Evolutionary conservation across 2,329 filamentous ascomycete genomes (phyloP), one percentile per base, ranked within the genome.

Genomic region (Aspergillus sp.): DNA sequence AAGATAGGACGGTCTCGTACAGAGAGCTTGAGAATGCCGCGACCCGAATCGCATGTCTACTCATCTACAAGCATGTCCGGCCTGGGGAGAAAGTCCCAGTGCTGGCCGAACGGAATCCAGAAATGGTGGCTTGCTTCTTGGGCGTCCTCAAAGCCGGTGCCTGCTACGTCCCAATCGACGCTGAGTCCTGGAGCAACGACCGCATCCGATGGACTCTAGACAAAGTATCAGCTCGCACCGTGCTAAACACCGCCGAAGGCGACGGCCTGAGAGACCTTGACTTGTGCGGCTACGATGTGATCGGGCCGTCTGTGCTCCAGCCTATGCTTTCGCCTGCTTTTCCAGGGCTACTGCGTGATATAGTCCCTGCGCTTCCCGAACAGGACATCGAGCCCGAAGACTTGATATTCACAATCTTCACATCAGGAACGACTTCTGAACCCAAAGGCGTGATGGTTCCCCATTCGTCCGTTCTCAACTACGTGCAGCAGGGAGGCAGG

Each of bases 401-500:
- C 13, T 15, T 32, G 13, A 24, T 38, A 38, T 57, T 43, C 26
- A 48, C 48, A 7, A 48, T 53, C 11, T 57, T 53, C 22, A 57
- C 55, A 2, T 57, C 55, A 4, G 55, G 55, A n/a, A 53, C 48
- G 9, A 57, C 55, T 4, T 43, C 42, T 1, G 53, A 18, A 1
- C 55, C 55, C 1, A 57, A 57, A 20, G 55, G 55, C 26, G 44
- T 42, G 4, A 24, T 57, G 32, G 32, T 57, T 26, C 30, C 48
- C 15, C 54, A 48, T 30, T 20, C n/a, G 7, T 18, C 26, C 5
- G n/a, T 50, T 17, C 15, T 30, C 7, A 50, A 50, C 18, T 50
- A 50, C n/a, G 48, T 50, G 7, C 30, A 22, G 32, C 48, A 47
- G 44, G 47, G 48, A 17, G 42, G 26, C 4, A 47, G 39, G 1